These are phyloP conservation scores for Thuja plicata DNA, from an alignment of 83 land plant genomes.

Conservation along the genomic window DNA sequence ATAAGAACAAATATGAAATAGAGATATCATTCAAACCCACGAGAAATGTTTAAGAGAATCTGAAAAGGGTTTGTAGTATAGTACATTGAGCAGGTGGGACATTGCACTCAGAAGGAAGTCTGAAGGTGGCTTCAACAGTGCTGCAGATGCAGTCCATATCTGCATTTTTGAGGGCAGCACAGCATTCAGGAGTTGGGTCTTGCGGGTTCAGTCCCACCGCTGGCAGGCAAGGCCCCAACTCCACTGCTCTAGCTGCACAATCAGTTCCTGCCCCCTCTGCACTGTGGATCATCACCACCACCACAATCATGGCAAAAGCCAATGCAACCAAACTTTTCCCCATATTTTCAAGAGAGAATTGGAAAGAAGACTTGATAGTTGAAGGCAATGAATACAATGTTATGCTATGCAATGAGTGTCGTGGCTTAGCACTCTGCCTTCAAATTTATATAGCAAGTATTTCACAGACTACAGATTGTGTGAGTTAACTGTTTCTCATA, in stretches of 20 bases:
- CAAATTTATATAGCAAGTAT: too few relatives aligned
- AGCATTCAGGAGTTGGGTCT: slow-evolving; percentile 3
- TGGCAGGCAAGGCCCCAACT: not conserved
- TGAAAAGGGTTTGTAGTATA: not conserved
- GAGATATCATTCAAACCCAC: not conserved
- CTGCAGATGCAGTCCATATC: not conserved
- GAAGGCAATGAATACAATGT: too few relatives aligned
- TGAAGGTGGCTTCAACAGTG: not conserved
- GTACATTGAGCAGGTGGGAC: not conserved
- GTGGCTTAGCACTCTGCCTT: too few relatives aligned
- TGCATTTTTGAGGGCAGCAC: not conserved
- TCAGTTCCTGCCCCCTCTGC: not conserved
- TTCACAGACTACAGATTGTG: too few relatives aligned
- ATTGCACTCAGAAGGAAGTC: not conserved
- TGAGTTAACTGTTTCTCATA: too few relatives aligned
- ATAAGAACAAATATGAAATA: too few relatives aligned
- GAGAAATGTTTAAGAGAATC: not conserved
- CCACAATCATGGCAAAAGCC: not conserved
- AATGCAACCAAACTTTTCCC: not conserved
- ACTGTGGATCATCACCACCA: not conserved
- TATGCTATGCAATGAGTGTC: too few relatives aligned
- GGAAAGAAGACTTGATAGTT: too few relatives aligned
- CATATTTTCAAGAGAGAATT: not conserved
- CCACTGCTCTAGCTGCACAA: not conserved
- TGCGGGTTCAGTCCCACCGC: not conserved